phyloP scores from a whole-genome alignment of 371 early-diverging fungal genomes.

The Basidiobolus meristosporus region DNA sequence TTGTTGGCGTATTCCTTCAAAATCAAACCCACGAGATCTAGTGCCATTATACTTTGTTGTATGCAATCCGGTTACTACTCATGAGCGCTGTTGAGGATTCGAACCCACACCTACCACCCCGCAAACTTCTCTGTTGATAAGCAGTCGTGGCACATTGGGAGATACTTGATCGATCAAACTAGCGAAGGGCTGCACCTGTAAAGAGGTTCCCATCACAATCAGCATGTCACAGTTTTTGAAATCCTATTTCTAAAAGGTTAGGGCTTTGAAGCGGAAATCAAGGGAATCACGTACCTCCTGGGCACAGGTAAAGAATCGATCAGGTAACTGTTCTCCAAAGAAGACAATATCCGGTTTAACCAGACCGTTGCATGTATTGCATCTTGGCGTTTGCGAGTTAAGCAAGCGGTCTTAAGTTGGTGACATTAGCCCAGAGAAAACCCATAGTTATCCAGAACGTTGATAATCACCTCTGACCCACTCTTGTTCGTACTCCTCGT shows the following conservation, averaged over 20 bases:
- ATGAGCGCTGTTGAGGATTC: no score
- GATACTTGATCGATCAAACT: slow-evolving; percentile 43
- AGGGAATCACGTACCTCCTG: no score
- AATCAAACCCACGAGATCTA: slow-evolving; percentile 55
- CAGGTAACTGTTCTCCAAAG: slow-evolving; percentile 80
- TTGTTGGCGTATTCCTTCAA: slow-evolving; percentile 36
- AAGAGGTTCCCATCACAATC: slow-evolving; percentile 81
- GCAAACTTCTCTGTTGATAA: slow-evolving; percentile 72
- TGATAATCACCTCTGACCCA: slow-evolving; percentile 10
- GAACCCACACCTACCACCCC: slow-evolving; percentile 22
- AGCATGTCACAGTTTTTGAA: slow-evolving; percentile 59
- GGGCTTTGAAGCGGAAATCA: no score
- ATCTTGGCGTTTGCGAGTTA: slow-evolving; percentile 38
- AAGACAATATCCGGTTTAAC: slow-evolving; percentile 91
- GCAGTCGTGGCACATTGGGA: slow-evolving; percentile 47
- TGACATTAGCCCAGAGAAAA: not conserved
- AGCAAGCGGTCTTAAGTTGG: slow-evolving; percentile 11
- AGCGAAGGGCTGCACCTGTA: slow-evolving; percentile 80
- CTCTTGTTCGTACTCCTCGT: slow-evolving; percentile 11
- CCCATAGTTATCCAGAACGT: not conserved
- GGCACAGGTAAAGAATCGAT: slow-evolving; percentile 31
- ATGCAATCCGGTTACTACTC: no score
- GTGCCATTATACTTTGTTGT: no score
- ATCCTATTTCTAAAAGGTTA: no score
- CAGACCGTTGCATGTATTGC: slow-evolving; percentile 39